Evolutionary conservation across 2,329 filamentous ascomycete species (phyloP), one percentile per base, ranked within the genome.

Genomic region (Aureobasidium sp.): DNA sequence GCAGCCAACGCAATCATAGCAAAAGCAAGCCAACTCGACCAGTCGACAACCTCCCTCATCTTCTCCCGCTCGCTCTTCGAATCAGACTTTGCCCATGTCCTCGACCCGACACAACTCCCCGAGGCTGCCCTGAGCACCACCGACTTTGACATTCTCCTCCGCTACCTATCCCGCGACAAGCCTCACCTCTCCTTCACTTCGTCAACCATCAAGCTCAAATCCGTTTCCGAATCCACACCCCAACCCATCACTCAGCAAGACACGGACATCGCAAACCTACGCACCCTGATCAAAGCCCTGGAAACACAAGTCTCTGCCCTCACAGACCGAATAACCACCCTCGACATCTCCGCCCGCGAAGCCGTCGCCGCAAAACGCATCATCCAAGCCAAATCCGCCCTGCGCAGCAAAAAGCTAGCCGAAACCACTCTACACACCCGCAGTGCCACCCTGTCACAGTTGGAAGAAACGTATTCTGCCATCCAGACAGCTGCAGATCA

Each of bases 401-500:
- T 99, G 13, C 86, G 87, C 55, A 88, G 85, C 5, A 95, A 90
- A 77, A 96, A 94, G 72, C 77, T 89, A 8, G 85, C 88, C 29
- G 91, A 96, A 72, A 77, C 82, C 2, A 88, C 85, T 11, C 79
- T 97, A 0, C 77, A 83, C 31, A 84, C 85, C 64, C 85, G 92
- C 13, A 84, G 86, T 31, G 84, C 85, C 9, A 89, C 89, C 0
- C 81, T 96, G 2, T 77, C 79, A 43, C 91, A 96, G 73, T 81
- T 99, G 1, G 91, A 97, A 73, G 85, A 89, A 64, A 86, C 95
- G 0, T 88, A 90, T 58, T 74, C 80, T n/a, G 88, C 87, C 69
- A 89, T 99, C 57, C 87, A 96, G 70, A 86, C 93, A 72, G 94
- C 94, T 0, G 81, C 85, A 0, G 89, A 92, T 72, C 89, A 96